Evolutionary conservation across 306 rosid species (phyloP).

Genomic region (Quercus variabilis): DNA sequence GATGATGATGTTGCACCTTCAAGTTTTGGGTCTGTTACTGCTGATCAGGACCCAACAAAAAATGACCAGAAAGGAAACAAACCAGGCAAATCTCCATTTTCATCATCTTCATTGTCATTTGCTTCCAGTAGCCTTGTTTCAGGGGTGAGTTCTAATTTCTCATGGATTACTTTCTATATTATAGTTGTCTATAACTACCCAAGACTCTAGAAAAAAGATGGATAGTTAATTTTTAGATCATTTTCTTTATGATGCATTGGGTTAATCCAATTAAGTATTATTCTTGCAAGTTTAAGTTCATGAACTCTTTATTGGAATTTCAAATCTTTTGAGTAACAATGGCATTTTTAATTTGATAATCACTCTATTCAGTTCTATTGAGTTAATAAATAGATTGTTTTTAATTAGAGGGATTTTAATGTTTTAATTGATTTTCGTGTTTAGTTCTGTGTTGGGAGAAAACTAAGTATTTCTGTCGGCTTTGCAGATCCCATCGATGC

Average conservation of each 20-base stretch:
- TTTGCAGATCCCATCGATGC: constrained; percentile 68
- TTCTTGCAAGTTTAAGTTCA: neutral
- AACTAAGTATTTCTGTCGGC: constrained; percentile 16
- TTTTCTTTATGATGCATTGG: neutral
- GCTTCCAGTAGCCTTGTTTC: constrained; percentile 69
- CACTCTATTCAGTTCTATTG: neutral
- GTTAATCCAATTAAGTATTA: neutral
- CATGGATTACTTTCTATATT: constrained; percentile 7
- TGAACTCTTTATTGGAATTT: neutral
- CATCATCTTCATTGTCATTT: constrained; percentile 71
- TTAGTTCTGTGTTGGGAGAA: neutral
- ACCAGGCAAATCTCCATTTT: constrained; percentile 74
- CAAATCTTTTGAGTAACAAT: neutral
- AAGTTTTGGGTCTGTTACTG: constrained; percentile 73
- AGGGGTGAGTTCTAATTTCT: constrained; percentile 62
- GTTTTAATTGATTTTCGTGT: neutral
- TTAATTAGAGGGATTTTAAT: neutral
- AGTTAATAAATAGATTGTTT: neutral
- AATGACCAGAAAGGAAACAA: constrained; percentile 47
- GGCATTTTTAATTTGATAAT: neutral
- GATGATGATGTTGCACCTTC: constrained; percentile 58
- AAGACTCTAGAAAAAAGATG: neutral
- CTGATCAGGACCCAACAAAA: constrained; percentile 38
- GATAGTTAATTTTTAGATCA: neutral
- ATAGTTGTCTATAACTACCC: neutral